Evolutionary conservation across 2,329 filamentous ascomycete genomes (phyloP).

Genomic region (Colletotrichum truncatum): DNA sequence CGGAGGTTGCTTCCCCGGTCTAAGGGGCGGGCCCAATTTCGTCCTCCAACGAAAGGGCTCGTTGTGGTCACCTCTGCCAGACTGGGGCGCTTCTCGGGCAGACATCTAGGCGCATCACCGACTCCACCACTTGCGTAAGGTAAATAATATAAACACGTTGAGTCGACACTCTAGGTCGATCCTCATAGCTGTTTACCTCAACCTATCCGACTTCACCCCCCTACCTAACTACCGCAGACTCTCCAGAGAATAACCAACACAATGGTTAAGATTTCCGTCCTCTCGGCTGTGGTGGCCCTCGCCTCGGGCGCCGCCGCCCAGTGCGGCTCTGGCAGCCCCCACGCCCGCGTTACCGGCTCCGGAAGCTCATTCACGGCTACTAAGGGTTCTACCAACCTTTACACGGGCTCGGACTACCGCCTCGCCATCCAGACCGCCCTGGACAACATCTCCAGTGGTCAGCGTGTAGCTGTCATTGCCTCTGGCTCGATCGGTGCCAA

Average conservation of each 20-base stretch:
- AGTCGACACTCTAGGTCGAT: no score
- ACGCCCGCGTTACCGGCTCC: slow-evolving; percentile 57
- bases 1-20: slow-evolving; percentile 18
- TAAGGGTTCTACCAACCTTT: slow-evolving; percentile 54
- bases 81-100: slow-evolving; percentile 20
- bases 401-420: slow-evolving; percentile 62
- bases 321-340: slow-evolving; percentile 56
- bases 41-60: slow-evolving; percentile 22
- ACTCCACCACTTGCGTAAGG: background rate
- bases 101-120: background rate
- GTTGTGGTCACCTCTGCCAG: background rate
- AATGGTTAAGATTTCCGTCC: slow-evolving; percentile 34
- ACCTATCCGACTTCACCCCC: background rate
- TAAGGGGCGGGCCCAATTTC: slow-evolving; percentile 15
- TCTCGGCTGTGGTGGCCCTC: slow-evolving; percentile 51
- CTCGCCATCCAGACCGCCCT: slow-evolving; percentile 63
- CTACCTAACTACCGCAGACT: background rate
- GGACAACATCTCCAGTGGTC: slow-evolving; percentile 59
- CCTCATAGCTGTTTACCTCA: no score
- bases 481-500: slow-evolving; percentile 64
- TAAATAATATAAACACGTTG: slow-evolving; percentile 13
- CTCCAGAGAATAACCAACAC: background rate
- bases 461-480: slow-evolving; percentile 62
- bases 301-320: slow-evolving; percentile 49
- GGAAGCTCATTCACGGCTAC: slow-evolving; percentile 53